Base-by-base conservation (phyloP, 31 red algal species). In the Odonthalia washingtoniensis region DNA sequence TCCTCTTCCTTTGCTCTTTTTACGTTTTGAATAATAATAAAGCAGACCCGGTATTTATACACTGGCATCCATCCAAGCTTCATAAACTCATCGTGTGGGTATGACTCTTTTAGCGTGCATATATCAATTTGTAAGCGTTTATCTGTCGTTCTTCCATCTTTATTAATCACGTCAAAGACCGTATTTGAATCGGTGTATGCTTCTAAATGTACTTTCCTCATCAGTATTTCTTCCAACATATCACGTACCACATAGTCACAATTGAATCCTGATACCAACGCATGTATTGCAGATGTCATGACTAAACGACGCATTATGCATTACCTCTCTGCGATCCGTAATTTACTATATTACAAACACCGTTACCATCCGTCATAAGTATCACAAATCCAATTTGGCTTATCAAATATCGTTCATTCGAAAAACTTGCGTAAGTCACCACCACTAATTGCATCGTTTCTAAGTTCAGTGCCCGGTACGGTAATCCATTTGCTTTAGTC, bases 271-370 rank as follows among this genome's bases (percentile, higher is more conserved):
- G 24, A 26, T 3, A 67, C 3, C 2, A 68, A 33, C 14, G 61
- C 78, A 18, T 82, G 78, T 12, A 67, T 42, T 36, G 63, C 78
- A 2, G 78, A 49, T 2, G 78, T 61, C 78, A 82, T 82, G 2
- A 82, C 78, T 2, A 61, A 82, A 6, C 78, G 1, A 1, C 57
- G 45, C 9, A 82, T 61, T n/a, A n/a, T 67, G 53, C 2, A 28
- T 68, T 64, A 38, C 78, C 63, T 1, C 28, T 1, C 2, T 40
- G 32, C 5, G 53, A 65, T 24, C 78, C 78, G 27, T 82, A 67
- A 27, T 82, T 53, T 1, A 82, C 3, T 41, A 82, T 68, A 39
- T 82, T 82, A 3, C 57, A 27, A n/a, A 45, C 31, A 3, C 36
- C 21, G 35, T 67, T 40, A 24, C 42, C 65, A 27, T 82, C 78